A percentile compares a stretch with the other conserved stretches of the same genome.
Conservation (phyloP, 257 asterid species). For the Asclepias syriaca region DNA sequence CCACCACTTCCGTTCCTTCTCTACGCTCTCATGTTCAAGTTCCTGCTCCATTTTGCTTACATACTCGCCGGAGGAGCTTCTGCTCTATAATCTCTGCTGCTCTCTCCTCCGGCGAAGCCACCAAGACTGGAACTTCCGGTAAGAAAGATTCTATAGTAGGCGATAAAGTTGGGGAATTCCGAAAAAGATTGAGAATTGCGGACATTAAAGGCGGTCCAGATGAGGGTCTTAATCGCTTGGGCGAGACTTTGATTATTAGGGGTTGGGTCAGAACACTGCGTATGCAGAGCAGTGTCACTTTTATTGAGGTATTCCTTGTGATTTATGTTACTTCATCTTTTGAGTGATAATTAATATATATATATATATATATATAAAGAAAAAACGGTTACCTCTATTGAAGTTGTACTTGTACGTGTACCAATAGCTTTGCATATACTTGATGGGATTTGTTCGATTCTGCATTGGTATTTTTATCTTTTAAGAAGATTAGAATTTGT, state of each 20-base stretch:
- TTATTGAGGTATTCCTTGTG: constrained; percentile 56
- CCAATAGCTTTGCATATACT: neutral
- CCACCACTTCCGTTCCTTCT: constrained; percentile 14
- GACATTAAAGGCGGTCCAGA: constrained; percentile 78
- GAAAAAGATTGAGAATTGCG: constrained; percentile 58
- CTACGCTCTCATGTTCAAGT: constrained; percentile 9
- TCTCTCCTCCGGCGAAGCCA: constrained; percentile 49
- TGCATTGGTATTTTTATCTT: neutral
- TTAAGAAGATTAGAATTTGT: neutral
- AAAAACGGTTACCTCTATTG: neutral
- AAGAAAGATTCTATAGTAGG: constrained; percentile 16
- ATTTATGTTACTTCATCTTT: neutral
- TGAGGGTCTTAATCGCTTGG: constrained; percentile 63
- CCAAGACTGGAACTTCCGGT: constrained; percentile 38
- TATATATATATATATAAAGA: neutral
- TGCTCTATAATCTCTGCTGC: constrained; percentile 52
- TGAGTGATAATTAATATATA: neutral
- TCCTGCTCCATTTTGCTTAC: constrained; percentile 10
- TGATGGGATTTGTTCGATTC: neutral
- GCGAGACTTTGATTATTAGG: constrained; percentile 61
- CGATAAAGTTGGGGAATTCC: constrained; percentile 58
- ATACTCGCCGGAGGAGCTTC: constrained; percentile 35
- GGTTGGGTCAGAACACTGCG: constrained; percentile 96
- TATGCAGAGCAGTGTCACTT: constrained; percentile 78
- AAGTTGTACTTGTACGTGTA: neutral